These are phyloP conservation scores for Carex cristatella DNA, from an alignment of 176 grass and related monocot genomes.

Conservation along the genomic window DNA sequence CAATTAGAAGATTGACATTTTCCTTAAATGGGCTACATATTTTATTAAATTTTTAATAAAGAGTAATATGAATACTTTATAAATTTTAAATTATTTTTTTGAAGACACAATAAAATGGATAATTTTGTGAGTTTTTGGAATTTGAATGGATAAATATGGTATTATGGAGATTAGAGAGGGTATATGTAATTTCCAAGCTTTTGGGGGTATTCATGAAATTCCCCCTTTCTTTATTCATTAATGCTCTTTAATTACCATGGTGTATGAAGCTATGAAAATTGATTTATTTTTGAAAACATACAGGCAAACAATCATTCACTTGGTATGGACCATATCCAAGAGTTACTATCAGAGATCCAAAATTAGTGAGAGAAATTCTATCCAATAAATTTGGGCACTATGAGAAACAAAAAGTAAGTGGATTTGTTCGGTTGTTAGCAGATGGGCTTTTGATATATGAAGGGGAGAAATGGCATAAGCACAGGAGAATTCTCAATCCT, in stretches of 20 bases:
- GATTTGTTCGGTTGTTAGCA: not conserved
- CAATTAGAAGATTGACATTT: too few relatives aligned
- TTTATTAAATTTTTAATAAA: too few relatives aligned
- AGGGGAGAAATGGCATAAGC: slow-evolving; percentile 36
- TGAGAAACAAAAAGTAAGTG: slow-evolving; percentile 24
- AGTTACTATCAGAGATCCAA: slow-evolving; percentile 38
- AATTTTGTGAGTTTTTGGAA: too few relatives aligned
- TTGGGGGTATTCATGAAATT: too few relatives aligned
- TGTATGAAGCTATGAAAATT: not conserved
- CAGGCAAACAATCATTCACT: slow-evolving; percentile 32
- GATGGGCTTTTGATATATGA: slow-evolving; percentile 15
- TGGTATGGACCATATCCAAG: slow-evolving; percentile 51
- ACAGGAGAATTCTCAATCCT: slow-evolving; percentile 32
- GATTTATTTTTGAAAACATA: not conserved
- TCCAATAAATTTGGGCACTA: slow-evolving; percentile 45
- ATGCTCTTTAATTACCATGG: not conserved
- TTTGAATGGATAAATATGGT: too few relatives aligned
- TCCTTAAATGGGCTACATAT: too few relatives aligned
- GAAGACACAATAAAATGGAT: too few relatives aligned
- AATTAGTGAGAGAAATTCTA: slow-evolving; percentile 28
- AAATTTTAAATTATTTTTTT: too few relatives aligned
- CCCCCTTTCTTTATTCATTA: too few relatives aligned
- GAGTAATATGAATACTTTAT: too few relatives aligned
- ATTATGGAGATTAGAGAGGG: too few relatives aligned
- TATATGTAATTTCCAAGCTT: too few relatives aligned